phyloP scores from a whole-genome alignment of 2,329 filamentous ascomycete species.

The Dothidotthia symphoricarpi region DNA sequence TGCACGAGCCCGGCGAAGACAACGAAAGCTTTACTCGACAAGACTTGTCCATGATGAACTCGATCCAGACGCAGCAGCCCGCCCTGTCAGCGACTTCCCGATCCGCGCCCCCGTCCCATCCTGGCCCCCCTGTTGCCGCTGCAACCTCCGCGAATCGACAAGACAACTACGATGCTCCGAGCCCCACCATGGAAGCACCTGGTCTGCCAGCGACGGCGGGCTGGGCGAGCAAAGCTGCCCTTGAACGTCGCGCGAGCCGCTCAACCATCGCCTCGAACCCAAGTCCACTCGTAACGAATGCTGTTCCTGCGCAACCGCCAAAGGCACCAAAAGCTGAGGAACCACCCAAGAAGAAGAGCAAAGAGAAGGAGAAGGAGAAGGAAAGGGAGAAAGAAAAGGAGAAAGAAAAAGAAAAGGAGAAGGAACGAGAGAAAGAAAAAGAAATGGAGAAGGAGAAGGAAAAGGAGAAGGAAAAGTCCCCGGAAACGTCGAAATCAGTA shows the following conservation, averaged over 20 bases:
- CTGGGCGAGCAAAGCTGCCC: slow-evolving; percentile 76
- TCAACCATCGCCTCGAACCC: slow-evolving; percentile 78
- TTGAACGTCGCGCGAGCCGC: slow-evolving; percentile 71
- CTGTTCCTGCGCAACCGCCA: slow-evolving; percentile 41
- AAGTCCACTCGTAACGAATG: slow-evolving; percentile 66
- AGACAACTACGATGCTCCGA: slow-evolving; percentile 72
- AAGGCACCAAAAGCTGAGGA: slow-evolving; percentile 35
- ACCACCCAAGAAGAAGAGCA: slow-evolving; percentile 27
- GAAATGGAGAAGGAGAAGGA: slow-evolving; percentile 24
- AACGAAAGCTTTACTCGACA: slow-evolving; percentile 95
- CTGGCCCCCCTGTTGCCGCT: slow-evolving; percentile 52
- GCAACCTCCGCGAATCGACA: slow-evolving; percentile 67
- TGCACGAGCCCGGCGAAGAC: slow-evolving; percentile 97
- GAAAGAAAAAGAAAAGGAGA: slow-evolving; percentile 5
- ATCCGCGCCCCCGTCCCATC: slow-evolving; percentile 52
- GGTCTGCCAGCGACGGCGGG: slow-evolving; percentile 91
- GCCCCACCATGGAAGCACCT: slow-evolving; percentile 64
- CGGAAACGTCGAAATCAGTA: slow-evolving; percentile 27
- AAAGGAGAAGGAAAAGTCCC: slow-evolving; percentile 23
- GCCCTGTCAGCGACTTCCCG: slow-evolving; percentile 56
- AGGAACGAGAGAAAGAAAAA: slow-evolving; percentile 8
- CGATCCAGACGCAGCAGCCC: slow-evolving; percentile 73
- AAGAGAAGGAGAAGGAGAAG: slow-evolving; percentile 26
- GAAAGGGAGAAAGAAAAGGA: slow-evolving; percentile 19
- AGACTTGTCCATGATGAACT: slow-evolving; percentile 92